A percentile compares a stretch with the other conserved stretches of the same genome.
These are phyloP conservation scores for Fraxinus pennsylvanica DNA, from an alignment of 257 asterid species.

Conservation along the genomic window DNA sequence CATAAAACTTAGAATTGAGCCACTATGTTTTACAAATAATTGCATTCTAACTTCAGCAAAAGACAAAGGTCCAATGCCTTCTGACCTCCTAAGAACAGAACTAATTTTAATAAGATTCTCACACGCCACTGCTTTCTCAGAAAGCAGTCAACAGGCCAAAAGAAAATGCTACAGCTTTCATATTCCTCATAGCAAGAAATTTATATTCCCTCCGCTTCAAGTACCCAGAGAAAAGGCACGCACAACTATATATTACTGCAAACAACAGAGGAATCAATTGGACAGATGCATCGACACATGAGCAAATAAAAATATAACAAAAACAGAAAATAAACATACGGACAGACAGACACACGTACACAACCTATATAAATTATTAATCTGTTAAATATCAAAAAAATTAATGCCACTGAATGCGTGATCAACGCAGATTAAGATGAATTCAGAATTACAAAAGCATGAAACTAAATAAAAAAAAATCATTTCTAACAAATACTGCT, in stretches of 20 bases:
- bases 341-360: not conserved
- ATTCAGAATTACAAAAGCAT: constrained; percentile 18
- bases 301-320: not conserved
- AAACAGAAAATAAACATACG: not conserved
- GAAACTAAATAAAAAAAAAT: not conserved
- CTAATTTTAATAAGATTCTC: not conserved
- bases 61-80: not conserved
- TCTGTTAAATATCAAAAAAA: not conserved
- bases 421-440: constrained; percentile 5
- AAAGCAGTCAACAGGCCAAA: constrained; percentile 4
- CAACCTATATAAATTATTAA: not conserved
- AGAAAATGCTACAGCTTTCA: constrained; percentile 1
- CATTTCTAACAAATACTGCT: not conserved
- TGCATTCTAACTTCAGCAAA: not conserved
- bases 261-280: not conserved
- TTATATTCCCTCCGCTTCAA: constrained; percentile 3
- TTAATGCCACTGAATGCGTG: constrained; percentile 6
- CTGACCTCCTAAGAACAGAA: constrained; percentile 1
- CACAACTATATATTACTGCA: not conserved
- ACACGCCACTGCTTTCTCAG: not conserved
- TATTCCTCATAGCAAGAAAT: not conserved
- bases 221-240: not conserved
- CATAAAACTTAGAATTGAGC: not conserved
- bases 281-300: not conserved
- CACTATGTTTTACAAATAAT: not conserved